phyloP scores from a whole-genome alignment of 257 asterid genomes.

The Scutellaria galericulata region DNA sequence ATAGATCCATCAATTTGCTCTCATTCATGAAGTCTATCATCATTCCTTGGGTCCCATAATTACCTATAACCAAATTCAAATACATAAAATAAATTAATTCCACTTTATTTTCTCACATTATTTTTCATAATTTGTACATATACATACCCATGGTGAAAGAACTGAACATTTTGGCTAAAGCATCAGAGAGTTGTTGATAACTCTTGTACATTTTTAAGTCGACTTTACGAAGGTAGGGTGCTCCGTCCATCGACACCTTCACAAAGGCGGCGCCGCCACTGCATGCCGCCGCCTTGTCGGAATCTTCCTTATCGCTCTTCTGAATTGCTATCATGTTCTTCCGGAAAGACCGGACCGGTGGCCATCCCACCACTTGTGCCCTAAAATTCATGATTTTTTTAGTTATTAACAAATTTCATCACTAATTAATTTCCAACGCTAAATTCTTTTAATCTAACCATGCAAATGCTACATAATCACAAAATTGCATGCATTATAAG shows the following conservation, averaged over 20 bases:
- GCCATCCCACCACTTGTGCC: slow-evolving; percentile 61
- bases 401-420: too few relatives aligned
- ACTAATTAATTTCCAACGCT: too few relatives aligned
- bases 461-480: neutral
- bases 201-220: slow-evolving; percentile 44
- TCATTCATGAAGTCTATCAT: slow-evolving; percentile 53
- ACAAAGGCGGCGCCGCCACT: slow-evolving; percentile 46
- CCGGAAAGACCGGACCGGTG: slow-evolving; percentile 50
- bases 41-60: slow-evolving; percentile 46
- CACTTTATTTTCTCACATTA: neutral
- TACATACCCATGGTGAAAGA: slow-evolving; percentile 48
- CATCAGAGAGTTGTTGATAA: slow-evolving; percentile 49
- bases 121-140: too few relatives aligned
- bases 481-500: neutral
- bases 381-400: slow-evolving; percentile 12
- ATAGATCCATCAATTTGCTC: slow-evolving; percentile 46
- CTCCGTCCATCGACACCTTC: slow-evolving; percentile 60
- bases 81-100: neutral
- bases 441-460: neutral
- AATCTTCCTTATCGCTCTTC: slow-evolving; percentile 34
- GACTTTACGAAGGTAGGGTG: slow-evolving; percentile 52
- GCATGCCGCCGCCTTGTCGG: slow-evolving; percentile 39
- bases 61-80: slow-evolving; percentile 29
- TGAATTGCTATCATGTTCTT: slow-evolving; percentile 43
- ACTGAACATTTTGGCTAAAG: slow-evolving; percentile 51